phyloP scores from a whole-genome alignment of 2,329 filamentous ascomycete species.

The Fusarium poae region DNA sequence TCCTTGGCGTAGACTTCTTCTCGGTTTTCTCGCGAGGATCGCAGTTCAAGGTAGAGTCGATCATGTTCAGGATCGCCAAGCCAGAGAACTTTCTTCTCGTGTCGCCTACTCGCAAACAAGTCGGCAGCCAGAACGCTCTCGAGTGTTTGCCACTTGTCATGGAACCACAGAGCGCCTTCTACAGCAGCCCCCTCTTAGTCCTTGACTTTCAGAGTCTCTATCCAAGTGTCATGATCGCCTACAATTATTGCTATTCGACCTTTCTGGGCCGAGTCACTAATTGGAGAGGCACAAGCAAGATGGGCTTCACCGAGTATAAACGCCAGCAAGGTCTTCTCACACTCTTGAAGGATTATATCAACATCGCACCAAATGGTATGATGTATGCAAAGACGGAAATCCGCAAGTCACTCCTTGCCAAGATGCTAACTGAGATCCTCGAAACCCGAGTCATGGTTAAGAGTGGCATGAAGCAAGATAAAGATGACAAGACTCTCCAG shows the following conservation, averaged over 20 bases:
- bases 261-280: conserved; percentile 87
- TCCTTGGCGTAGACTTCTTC: conserved; percentile 96
- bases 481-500: conserved; percentile 87
- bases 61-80: conserved; percentile 99
- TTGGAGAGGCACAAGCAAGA: conserved; percentile 93
- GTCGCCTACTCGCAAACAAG: conserved; percentile 91
- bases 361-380: conserved; percentile 95
- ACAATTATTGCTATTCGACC: conserved; percentile 99
- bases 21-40: conserved; percentile 95
- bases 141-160: conserved; percentile 96
- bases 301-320: conserved; percentile 92
- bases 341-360: conserved; percentile 85
- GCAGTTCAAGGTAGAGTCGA: conserved; percentile 98
- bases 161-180: conserved; percentile 96
- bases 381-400: conserved; percentile 91
- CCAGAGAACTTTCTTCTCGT: conserved; percentile 93
- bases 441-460: conserved; percentile 99
- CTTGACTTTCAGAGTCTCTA: conserved; percentile 97
- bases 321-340: conserved; percentile 80
- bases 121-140: conserved; percentile 91
- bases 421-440: conserved; percentile 96
- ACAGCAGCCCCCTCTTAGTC: conserved; percentile 88
- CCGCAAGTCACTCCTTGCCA: conserved; percentile 90
- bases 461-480: conserved; percentile 93
- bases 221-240: conserved; percentile 98